Evolutionary conservation across 2,329 filamentous ascomycete species (phyloP), one percentile per base, ranked within the genome.

Genomic region (Ceratocystis ficicola): DNA sequence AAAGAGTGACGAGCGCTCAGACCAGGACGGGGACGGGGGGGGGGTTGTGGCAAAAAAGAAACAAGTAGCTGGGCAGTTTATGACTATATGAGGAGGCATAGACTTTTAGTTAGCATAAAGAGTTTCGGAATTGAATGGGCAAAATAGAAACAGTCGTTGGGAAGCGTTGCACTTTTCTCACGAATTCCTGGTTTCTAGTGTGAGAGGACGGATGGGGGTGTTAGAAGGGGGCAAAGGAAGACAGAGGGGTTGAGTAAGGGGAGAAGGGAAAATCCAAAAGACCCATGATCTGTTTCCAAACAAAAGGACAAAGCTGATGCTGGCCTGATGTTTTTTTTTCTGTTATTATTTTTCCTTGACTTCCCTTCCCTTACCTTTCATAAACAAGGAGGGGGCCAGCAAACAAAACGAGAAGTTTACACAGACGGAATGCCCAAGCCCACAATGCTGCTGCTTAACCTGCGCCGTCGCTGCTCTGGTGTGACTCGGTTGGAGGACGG

Each of bases 41-140:
- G 60, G 36, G 44, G 60, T 28, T 41, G 60, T 46, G 44, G 60
- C 60, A 62, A 62, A 62, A 36, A 28, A 62, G 41, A 41, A 62
- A 22, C 25, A 59, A 61, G 44, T 17, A 61, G 52, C 28, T 30
- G 52, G 22, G 15, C 22, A 17, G 28, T 28, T 57, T 28, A 25
- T 7, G 52, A 57, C 20, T 57, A 22, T n/a, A 50, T 50, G 6
- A 20, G 17, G 52, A 22, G 22, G 52, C 52, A 57, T 57, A 57
- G 52, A 57, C 52, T 4, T 32, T 28, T 57, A 12, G 52, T 57
- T 57, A 57, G 52, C 52, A 22, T 57, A 12, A 12, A 28, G 22
- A 28, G 52, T 57, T 57, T 57, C 22, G 52, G 52, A 57, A 12
- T 36, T 36, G 32, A 36, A 28, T 32, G 22, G 52, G 22, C 3